Evolutionary conservation across 495 filamentous ascomycete species (phyloP), one percentile per base, ranked within the genome.

Genomic region (Lasiosphaeriaceae sp.): DNA sequence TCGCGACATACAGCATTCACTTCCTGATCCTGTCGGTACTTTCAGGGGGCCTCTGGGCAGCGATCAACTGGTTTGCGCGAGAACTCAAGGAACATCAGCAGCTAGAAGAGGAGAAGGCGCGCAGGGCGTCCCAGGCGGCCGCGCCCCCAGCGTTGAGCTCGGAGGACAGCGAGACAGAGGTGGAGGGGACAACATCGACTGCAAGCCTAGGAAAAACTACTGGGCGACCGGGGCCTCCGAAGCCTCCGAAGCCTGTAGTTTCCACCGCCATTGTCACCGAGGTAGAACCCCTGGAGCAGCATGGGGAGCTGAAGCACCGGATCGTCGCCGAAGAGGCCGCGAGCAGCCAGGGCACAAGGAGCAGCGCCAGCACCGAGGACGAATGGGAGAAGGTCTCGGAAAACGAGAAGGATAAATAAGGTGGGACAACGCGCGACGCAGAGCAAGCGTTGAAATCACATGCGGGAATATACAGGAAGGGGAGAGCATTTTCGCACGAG

Each of bases 31-130:
- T 98, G 6, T 94, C 89, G 7, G 67, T 83, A 47, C 75, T 98
- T 9, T 89, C 83, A 39, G 91, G 73, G 1, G 88, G 89, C 0
- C 80, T 98, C 22, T 98, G 94, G 94, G 88, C 80, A 71, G 83
- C 86, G 20, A 96, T 98, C 72, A 96, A 96, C 74, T 98, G 94
- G 94, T 98, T 98, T 66, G 90, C 91, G 41, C 68, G 70, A 21
- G 94, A 98, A 77, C 76, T 98, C 34, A 78, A 77, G 50, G 73
- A 74, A 11, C 85, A 85, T 43, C 85, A 89, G 64, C 75, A 71
- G 20, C 77, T 92, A 67, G 84, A 86, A 60, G 77, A 83, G 50
- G 80, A 80, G 54, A 82, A 83, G 66, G 74, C 76, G 70, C 76
- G 71, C 12, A 62, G 65, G 22, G 71, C 74, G 47, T 68, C 64